These are phyloP conservation scores for Ceratocystis alfenasii DNA, from an alignment of 2,329 filamentous ascomycete genomes.

Conservation along the genomic window DNA sequence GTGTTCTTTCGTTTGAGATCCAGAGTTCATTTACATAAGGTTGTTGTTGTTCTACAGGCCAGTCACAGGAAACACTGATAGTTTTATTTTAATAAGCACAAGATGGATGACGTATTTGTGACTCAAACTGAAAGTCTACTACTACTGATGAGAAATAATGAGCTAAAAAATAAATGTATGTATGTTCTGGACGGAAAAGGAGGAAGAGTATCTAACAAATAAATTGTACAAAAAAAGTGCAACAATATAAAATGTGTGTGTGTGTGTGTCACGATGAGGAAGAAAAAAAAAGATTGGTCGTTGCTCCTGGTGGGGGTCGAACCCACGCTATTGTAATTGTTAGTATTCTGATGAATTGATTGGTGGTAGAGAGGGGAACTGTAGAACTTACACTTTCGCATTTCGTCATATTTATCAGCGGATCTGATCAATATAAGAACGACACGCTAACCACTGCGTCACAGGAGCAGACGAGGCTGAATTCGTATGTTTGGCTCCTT, in stretches of 20 bases:
- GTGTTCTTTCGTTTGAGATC: slow-evolving; percentile 3
- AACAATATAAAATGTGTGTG: neutral
- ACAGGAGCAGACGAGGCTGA: slow-evolving; percentile 22
- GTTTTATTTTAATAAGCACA: neutral
- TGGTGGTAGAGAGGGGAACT: slow-evolving; percentile 3
- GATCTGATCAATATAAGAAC: slow-evolving; percentile 24
- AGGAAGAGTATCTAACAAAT: too few relatives aligned
- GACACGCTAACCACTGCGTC: slow-evolving; percentile 25
- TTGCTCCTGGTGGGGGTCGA: slow-evolving; percentile 24
- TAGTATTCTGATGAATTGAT: slow-evolving; percentile 18
- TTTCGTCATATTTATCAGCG: slow-evolving; percentile 24
- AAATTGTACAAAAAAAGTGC: neutral
- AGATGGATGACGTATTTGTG: too few relatives aligned
- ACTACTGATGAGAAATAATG: too few relatives aligned
- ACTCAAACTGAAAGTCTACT: too few relatives aligned
- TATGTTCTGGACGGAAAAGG: too few relatives aligned
- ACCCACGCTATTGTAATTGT: slow-evolving; percentile 23
- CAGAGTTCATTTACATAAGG: neutral
- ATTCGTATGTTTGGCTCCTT: slow-evolving; percentile 15
- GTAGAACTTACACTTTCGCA: slow-evolving; percentile 23
- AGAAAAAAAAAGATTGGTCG: slow-evolving; percentile 13
- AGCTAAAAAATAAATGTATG: too few relatives aligned
- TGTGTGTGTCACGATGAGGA: neutral
- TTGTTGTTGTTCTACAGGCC: slow-evolving; percentile 1
- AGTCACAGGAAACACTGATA: neutral